Evolutionary conservation across 2,329 filamentous ascomycete genomes (phyloP), one percentile per base, ranked within the genome.

Genomic region (Penicillium sp.): DNA sequence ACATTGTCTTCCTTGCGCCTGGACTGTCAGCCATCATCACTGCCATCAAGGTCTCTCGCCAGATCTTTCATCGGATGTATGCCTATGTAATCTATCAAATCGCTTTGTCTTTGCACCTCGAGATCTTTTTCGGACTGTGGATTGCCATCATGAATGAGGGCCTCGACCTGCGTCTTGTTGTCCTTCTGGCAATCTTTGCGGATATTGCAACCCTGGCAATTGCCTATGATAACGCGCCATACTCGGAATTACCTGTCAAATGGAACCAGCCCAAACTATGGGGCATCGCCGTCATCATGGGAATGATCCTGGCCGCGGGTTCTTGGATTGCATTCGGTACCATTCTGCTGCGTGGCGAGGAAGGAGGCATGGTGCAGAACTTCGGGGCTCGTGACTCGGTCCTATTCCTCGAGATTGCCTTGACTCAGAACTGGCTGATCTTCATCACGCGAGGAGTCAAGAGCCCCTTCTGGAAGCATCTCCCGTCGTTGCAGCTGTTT

Each of bases 11-110:
- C 82, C 84, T 95, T 70, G 90, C 89, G 63, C 90, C 90, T 49
- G 91, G 90, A 79, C 85, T 95, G 57, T 91, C 90, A 74, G 89
- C 90, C 57, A 95, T 95, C 73, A 95, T 95, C 66, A 90, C 95
- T 71, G 90, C 90, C 55, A 82, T 95, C 63, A 95, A 95, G 80
- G 95, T 89, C 61, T 92, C 90, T 28, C 89, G 91, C 67, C 90
- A 95, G 74, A 95, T 96, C 73, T 95, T 95, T 81, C 90, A 95
- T 78, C 89, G 91, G 67, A 95, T 96, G 90, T 94, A 95, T 77
- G 88, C 90, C 54, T 96, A 95, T 79, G 89, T 96, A 61, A 88
- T 95, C 67, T 95, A 95, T 80, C 89, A 91, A 82, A 95, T 96
- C 68, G 90, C 91, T 44, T 78, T 96, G 67, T 95, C 90, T 14